Evolutionary conservation across 2,329 filamentous ascomycete species (phyloP), one percentile per base, ranked within the genome.

Genomic region (Decorospora gaudefroyi): DNA sequence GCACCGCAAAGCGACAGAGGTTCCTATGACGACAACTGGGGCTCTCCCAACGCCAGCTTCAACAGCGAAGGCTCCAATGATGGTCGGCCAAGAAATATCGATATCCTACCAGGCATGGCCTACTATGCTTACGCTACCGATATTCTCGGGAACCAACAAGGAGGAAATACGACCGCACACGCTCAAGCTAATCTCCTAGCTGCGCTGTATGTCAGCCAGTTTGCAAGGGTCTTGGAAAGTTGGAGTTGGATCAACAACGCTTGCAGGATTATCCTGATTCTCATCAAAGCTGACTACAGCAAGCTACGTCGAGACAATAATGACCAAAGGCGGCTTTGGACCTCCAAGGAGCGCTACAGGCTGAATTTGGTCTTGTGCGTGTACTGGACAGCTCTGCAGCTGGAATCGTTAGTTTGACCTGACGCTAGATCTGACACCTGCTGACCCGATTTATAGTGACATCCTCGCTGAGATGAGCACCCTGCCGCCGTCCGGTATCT

Each of bases 311-410:
- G 62, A 27, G 38, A 53, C 25, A 49, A 57, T 34, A 49, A 49
- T 45, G 52, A 63, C 29, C 39, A 53, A 17, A 51, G 18, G 32
- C 45, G 13, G 25, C 28, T 23, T 8, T 31, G 53, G 37, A 42
- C 57, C 4, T 38, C 54, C 2, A 64, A 64, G 39, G 65, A 68
- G 38, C 50, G 55, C 2, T 67, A 68, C 37, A 53, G 64, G 29
- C 46, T 67, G 21, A 75, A 75, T 32, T 55, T 76, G 28, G 71
- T 76, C 16, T 70, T 76, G 42, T 65, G 95, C 57, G 86, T 89
- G 0, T 96, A 91, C 61, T 97, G 92, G 92, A 93, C 91, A 6
- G 95, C 89, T 65, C 75, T 96, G 51, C 92, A 97, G 64, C 78
- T 97, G 8, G 92, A 97, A 71, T 96, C 86, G 86, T 89, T 69